Conservation (phyloP, 345 rosid genomes). For the Triadica sebifera region DNA sequence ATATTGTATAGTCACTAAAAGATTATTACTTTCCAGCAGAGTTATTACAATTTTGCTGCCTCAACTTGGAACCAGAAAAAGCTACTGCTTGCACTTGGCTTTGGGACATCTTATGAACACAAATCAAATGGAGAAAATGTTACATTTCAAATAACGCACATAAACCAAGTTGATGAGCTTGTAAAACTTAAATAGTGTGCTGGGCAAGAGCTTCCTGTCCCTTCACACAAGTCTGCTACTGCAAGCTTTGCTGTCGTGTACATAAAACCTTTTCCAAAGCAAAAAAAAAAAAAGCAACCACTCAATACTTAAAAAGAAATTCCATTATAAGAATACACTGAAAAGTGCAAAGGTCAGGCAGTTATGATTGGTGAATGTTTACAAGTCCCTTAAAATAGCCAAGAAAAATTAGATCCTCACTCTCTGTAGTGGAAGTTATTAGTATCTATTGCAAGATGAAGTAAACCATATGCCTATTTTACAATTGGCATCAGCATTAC, state of each 20-base stretch:
- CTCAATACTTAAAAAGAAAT: slow-evolving; percentile 23
- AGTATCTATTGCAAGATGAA: not conserved
- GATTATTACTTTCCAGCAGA: slow-evolving; percentile 12
- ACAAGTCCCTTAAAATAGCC: not conserved
- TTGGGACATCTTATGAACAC: slow-evolving; percentile 14
- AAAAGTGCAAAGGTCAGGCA: slow-evolving; percentile 4
- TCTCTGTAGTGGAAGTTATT: not conserved
- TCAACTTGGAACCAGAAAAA: slow-evolving; percentile 16
- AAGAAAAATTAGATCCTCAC: not conserved
- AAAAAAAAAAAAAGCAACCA: slow-evolving; percentile 33
- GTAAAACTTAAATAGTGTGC: slow-evolving; percentile 43
- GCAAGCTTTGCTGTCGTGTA: slow-evolving; percentile 32
- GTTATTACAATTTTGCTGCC: slow-evolving; percentile 21
- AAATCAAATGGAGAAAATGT: slow-evolving; percentile 22
- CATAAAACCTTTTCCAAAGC: slow-evolving; percentile 37
- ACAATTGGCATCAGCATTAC: not conserved
- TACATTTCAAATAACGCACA: slow-evolving; percentile 25
- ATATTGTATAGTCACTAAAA: slow-evolving; percentile 1
- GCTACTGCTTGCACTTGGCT: slow-evolving; percentile 17
- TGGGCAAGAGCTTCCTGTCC: slow-evolving; percentile 38
- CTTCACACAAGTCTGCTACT: slow-evolving; percentile 40
- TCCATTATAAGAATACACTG: slow-evolving; percentile 12
- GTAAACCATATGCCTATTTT: not conserved
- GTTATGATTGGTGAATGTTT: slow-evolving; percentile 10
- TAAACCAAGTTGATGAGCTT: slow-evolving; percentile 30